Evolutionary conservation across 306 rosid species (phyloP).

Genomic region (Medicago truncatula): DNA sequence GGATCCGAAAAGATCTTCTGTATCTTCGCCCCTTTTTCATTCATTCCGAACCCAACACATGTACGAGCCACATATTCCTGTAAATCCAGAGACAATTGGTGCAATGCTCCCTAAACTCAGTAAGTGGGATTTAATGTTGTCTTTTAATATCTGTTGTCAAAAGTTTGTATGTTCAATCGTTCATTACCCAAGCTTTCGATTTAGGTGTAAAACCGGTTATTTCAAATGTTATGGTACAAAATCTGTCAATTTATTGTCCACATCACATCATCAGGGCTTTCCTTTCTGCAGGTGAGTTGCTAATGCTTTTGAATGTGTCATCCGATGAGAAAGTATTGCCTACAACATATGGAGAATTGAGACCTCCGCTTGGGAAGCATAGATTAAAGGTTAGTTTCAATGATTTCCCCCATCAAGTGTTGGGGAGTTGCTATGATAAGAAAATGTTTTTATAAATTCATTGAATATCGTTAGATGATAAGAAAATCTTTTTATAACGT

Average conservation of each 20-base stretch:
- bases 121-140: conserved; percentile 45
- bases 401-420: neutral
- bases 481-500: neutral
- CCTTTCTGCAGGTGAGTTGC: conserved; percentile 78
- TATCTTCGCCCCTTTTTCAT: conserved; percentile 74
- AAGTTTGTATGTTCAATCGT: conserved; percentile 7
- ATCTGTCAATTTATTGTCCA: conserved; percentile 20
- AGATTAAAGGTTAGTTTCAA: conserved; percentile 80
- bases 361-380: conserved; percentile 98
- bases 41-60: conserved; percentile 89
- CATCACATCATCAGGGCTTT: neutral
- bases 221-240: conserved; percentile 28
- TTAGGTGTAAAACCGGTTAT: conserved; percentile 18
- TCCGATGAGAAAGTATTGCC: conserved; percentile 81
- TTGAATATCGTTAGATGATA: neutral
- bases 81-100: conserved; percentile 78
- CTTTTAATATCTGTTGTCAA: conserved; percentile 17
- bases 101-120: conserved; percentile 93
- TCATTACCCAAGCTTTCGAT: conserved; percentile 18
- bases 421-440: conserved; percentile 20
- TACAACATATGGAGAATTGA: conserved; percentile 92
- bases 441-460: no score
- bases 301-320: conserved; percentile 72
- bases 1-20: conserved; percentile 85
- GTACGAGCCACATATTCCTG: conserved; percentile 80